phyloP scores from a whole-genome alignment of 2,329 filamentous ascomycete genomes.

The Fusarium dimerum region DNA sequence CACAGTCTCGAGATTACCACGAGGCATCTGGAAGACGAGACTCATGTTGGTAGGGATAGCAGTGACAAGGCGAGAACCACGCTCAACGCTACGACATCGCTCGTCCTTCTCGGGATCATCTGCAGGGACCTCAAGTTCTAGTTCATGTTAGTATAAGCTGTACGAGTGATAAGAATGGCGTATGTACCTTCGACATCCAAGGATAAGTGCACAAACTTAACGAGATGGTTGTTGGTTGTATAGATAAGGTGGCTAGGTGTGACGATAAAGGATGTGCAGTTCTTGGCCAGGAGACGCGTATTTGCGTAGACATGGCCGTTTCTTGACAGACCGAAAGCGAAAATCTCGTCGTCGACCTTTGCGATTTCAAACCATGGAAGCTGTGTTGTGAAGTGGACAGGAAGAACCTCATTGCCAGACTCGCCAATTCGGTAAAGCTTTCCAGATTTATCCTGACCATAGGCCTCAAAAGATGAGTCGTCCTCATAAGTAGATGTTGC shows the following conservation, averaged over 20 bases:
- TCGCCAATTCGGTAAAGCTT: constrained; percentile 43
- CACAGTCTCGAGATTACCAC: constrained; percentile 94
- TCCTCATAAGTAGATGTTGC: constrained; percentile 38
- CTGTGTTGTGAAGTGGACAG: constrained; percentile 44
- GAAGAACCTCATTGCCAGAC: constrained; percentile 35
- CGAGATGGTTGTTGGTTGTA: constrained; percentile 86
- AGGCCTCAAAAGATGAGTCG: constrained; percentile 32
- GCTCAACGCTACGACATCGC: constrained; percentile 86
- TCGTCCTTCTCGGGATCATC: constrained; percentile 94
- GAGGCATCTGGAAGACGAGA: constrained; percentile 89
- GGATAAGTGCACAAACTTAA: constrained; percentile 87
- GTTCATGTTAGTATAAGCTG: constrained; percentile 21
- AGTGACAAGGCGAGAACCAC: constrained; percentile 82
- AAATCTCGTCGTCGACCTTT: constrained; percentile 42
- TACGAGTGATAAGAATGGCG: background rate
- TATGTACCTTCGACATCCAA: constrained; percentile 61
- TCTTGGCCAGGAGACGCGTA: constrained; percentile 71
- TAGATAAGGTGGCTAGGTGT: constrained; percentile 84
- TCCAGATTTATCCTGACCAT: constrained; percentile 49
- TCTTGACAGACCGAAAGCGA: constrained; percentile 67
- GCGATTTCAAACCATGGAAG: constrained; percentile 56
- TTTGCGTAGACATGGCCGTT: constrained; percentile 81
- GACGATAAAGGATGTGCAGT: constrained; percentile 87
- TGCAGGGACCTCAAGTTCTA: constrained; percentile 77
- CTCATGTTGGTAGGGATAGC: constrained; percentile 87